Percentiles rank a stretch among this genome's conserved stretches.
Evolutionary conservation across 2,329 filamentous ascomycete genomes (phyloP).

Genomic region (Fusarium pseudonygamai): DNA sequence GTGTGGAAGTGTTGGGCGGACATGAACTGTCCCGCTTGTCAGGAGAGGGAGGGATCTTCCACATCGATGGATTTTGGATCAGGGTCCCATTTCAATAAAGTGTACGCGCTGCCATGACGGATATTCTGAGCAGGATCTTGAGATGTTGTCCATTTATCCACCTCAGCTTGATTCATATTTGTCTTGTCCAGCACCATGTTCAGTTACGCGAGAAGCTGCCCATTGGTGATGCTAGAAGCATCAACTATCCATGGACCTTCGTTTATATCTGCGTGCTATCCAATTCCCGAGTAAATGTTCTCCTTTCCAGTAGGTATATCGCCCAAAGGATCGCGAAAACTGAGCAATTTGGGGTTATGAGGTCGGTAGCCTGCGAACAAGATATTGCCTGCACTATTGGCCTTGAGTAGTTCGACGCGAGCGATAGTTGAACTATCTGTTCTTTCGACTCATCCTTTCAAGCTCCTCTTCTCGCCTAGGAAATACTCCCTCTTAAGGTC

Average conservation of each 20-base stretch:
- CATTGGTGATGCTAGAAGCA: accelerated
- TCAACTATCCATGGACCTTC: not conserved
- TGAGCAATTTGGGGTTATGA: not conserved
- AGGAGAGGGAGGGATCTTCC: no score
- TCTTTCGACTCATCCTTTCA: not conserved
- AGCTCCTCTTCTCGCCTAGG: not conserved
- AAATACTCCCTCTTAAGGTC: not conserved
- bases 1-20: no score
- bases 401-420: not conserved
- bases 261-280: not conserved
- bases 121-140: not conserved
- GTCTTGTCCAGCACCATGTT: not conserved
- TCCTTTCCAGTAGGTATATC: not conserved
- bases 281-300: not conserved
- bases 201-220: not conserved
- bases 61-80: not conserved
- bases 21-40: no score
- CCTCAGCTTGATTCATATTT: not conserved
- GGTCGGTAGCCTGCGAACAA: not conserved
- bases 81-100: not conserved
- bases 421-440: not conserved
- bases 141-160: not conserved
- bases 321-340: not conserved
- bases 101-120: not conserved
- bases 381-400: not conserved